Evolutionary conservation across 2,329 filamentous ascomycete species (phyloP).

Genomic region (Monilinia aucupariae): DNA sequence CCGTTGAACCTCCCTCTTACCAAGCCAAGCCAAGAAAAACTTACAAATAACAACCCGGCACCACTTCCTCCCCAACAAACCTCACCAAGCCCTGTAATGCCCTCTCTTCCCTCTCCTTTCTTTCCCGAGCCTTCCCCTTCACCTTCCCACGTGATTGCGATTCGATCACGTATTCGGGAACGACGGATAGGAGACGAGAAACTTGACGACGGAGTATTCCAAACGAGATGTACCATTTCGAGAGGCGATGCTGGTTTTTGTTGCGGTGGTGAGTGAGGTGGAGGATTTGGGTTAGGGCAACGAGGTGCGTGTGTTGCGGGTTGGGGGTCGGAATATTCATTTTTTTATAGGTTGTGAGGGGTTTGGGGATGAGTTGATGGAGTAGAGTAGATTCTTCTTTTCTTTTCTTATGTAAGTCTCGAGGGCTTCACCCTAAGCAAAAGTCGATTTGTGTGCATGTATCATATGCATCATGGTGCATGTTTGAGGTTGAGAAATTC

Average conservation of each 20-base stretch:
- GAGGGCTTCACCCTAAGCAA: background rate
- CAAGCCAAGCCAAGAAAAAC: constrained; percentile 28
- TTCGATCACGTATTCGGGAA: constrained; percentile 11
- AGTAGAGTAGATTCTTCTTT: background rate
- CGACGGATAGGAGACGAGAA: constrained; percentile 44
- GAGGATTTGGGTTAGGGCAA: constrained; percentile 50
- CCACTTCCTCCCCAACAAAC: constrained; percentile 40
- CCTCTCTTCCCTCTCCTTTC: constrained; percentile 32
- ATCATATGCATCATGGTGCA: background rate
- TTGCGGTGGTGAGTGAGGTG: constrained; percentile 75
- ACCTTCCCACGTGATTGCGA: constrained; percentile 10
- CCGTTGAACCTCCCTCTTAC: background rate
- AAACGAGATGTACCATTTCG: constrained; percentile 77
- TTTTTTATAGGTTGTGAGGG: background rate
- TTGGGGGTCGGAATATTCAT: constrained; percentile 3
- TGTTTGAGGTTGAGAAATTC: background rate
- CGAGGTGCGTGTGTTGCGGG: constrained; percentile 8
- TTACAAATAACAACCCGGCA: constrained; percentile 43
- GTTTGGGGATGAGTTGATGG: background rate
- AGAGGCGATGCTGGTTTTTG: constrained; percentile 79
- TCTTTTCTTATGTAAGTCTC: background rate
- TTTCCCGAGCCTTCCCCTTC: constrained; percentile 19
- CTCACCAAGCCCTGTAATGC: constrained; percentile 29
- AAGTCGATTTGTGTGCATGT: background rate
- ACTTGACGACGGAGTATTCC: constrained; percentile 64